Evolutionary conservation across 1,284 basidiomycete genomes (phyloP).

Genomic region (Naganishia cerealis): DNA sequence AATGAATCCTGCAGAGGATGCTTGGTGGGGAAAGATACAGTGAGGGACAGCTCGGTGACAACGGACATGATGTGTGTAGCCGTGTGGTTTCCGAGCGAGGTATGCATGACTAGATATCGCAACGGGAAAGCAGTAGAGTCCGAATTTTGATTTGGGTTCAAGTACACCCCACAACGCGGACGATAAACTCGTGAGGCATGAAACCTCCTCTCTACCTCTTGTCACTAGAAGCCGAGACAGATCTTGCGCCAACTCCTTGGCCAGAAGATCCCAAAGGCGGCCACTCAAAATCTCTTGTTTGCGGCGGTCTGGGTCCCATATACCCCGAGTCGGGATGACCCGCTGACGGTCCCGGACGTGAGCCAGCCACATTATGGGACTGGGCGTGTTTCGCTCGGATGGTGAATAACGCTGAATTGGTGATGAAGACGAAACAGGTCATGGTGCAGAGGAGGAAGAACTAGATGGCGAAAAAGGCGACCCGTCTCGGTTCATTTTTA

Average conservation of each 20-base stretch:
- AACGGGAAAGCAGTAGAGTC: too few relatives aligned
- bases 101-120: too few relatives aligned
- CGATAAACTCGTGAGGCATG: neutral
- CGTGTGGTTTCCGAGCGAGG: too few relatives aligned
- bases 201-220: conserved; percentile 8
- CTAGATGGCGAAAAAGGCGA: conserved; percentile 53
- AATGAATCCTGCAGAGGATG: too few relatives aligned
- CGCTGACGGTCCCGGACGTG: neutral
- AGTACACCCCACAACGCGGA: neutral
- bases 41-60: too few relatives aligned
- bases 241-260: neutral
- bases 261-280: conserved; percentile 11
- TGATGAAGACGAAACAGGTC: conserved; percentile 74
- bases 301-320: conserved; percentile 14
- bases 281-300: conserved; percentile 28
- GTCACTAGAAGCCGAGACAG: conserved; percentile 6
- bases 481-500: neutral
- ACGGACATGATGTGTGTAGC: too few relatives aligned
- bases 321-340: neutral
- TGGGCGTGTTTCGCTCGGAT: conserved; percentile 44
- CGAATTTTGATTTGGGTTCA: too few relatives aligned
- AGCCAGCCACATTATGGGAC: neutral
- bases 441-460: conserved; percentile 75
- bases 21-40: too few relatives aligned
- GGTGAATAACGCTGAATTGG: conserved; percentile 71